Evolutionary conservation across 345 rosid species (phyloP).

Genomic region (Moricandia moricandioides): DNA sequence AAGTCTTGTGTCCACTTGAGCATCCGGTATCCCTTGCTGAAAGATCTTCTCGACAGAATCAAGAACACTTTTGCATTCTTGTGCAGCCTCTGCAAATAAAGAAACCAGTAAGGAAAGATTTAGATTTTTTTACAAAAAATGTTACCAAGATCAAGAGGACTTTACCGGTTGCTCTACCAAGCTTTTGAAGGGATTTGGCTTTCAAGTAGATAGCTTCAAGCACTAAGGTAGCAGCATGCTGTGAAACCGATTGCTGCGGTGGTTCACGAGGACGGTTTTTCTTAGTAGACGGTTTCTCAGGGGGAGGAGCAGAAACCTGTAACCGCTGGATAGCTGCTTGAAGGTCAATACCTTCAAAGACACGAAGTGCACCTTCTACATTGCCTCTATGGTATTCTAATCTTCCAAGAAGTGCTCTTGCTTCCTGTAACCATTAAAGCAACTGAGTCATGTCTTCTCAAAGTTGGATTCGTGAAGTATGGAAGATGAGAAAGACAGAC

Average conservation of each 20-base stretch:
- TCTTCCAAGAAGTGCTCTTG: slow-evolving; percentile 94
- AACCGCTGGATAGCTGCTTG: slow-evolving; percentile 74
- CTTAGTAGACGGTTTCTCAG: slow-evolving; percentile 49
- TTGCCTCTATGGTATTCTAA: slow-evolving; percentile 95
- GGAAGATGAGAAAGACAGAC: slow-evolving; percentile 27
- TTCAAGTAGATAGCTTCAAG: slow-evolving; percentile 90
- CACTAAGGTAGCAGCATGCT: slow-evolving; percentile 79
- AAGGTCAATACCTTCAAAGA: slow-evolving; percentile 92
- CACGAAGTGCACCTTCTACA: slow-evolving; percentile 86
- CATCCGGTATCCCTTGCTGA: slow-evolving; percentile 78
- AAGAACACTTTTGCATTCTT: slow-evolving; percentile 78
- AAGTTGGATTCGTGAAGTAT: background rate
- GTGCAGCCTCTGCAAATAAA: slow-evolving; percentile 68
- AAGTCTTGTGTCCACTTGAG: slow-evolving; percentile 67
- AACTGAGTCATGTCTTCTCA: too few species aligned
- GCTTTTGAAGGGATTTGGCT: slow-evolving; percentile 92
- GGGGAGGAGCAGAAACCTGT: slow-evolving; percentile 45
- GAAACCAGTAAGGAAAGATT: background rate
- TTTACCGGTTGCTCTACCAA: slow-evolving; percentile 69
- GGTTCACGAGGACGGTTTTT: slow-evolving; percentile 59
- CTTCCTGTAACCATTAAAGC: slow-evolving; percentile 51
- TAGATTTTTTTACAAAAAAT: background rate
- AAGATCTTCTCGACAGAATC: slow-evolving; percentile 86
- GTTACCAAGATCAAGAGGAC: background rate
- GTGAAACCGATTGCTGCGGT: slow-evolving; percentile 48